These are phyloP conservation scores for Erigeron canadensis DNA, from an alignment of 129 eudicot species.

Conservation along the genomic window DNA sequence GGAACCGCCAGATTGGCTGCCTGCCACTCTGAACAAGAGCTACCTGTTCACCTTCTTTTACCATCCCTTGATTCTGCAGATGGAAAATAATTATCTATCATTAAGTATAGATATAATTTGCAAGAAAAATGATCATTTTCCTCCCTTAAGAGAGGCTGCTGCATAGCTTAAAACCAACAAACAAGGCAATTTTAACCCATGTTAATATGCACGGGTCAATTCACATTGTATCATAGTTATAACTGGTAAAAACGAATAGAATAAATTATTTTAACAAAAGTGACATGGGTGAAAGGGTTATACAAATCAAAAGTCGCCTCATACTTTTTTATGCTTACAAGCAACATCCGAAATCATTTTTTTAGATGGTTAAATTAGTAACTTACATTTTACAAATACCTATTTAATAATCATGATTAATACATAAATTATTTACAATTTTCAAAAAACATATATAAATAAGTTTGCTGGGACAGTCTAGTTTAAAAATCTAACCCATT, in stretches of 20 bases:
- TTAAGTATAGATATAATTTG: neutral
- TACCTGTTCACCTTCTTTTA: conserved; percentile 89
- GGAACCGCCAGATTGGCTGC: conserved; percentile 94
- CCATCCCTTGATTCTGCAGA: conserved; percentile 85
- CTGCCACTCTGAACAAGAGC: conserved; percentile 97
- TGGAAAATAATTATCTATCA: neutral
- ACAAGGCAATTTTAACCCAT: neutral
- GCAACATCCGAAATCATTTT: neutral
- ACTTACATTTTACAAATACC: neutral
- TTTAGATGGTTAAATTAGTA: too few relatives aligned
- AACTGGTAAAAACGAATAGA: too few relatives aligned
- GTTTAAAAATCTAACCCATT: too few relatives aligned
- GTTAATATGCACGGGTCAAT: too few relatives aligned
- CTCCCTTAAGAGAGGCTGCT: neutral
- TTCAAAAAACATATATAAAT: neutral
- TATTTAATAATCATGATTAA: neutral
- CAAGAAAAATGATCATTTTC: neutral
- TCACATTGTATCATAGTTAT: too few relatives aligned
- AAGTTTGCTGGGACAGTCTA: neutral
- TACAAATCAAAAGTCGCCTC: neutral
- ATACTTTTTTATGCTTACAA: neutral
- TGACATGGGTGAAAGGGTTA: neutral
- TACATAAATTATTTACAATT: neutral
- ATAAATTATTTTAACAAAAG: too few relatives aligned
- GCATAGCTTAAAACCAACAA: neutral